A percentile compares a stretch with the other conserved stretches of the same genome.
Evolutionary conservation across 495 filamentous ascomycete species (phyloP).

Genomic region (Glonium stellatum): DNA sequence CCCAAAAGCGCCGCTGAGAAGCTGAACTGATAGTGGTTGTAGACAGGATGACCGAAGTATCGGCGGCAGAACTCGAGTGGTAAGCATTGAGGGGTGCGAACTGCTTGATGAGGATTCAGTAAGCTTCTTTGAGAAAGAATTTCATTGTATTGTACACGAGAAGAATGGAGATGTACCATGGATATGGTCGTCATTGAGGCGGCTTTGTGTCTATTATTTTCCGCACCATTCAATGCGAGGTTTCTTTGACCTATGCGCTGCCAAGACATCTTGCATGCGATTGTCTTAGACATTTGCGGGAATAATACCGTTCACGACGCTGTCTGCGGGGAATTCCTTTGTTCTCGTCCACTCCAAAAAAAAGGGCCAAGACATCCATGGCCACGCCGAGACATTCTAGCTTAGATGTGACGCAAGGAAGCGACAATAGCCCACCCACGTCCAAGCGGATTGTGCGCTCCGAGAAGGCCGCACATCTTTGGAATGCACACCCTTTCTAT

Average conservation of each 20-base stretch:
- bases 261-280: constrained; percentile 20
- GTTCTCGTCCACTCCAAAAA: constrained; percentile 12
- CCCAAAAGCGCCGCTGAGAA: constrained; percentile 16
- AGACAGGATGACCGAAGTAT: constrained; percentile 8
- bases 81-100: constrained; percentile 21
- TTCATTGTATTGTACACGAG: constrained; percentile 27
- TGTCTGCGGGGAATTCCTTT: constrained; percentile 16
- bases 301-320: constrained; percentile 10
- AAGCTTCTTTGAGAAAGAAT: constrained; percentile 18
- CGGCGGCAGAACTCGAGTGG: constrained; percentile 24
- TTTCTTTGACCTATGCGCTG: constrained; percentile 8
- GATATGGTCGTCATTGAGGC: constrained; percentile 3
- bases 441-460: no score
- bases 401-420: constrained; percentile 24
- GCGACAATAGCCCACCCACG: constrained; percentile 9
- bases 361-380: constrained; percentile 22
- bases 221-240: constrained; percentile 1
- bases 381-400: constrained; percentile 26
- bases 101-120: constrained; percentile 6
- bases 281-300: constrained; percentile 23
- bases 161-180: constrained; percentile 6
- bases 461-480: no score
- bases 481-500: no score
- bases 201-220: constrained; percentile 26
- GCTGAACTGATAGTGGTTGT: constrained; percentile 13